Conservation (phyloP, 345 rosid species). For the Populus pruinosa region DNA sequence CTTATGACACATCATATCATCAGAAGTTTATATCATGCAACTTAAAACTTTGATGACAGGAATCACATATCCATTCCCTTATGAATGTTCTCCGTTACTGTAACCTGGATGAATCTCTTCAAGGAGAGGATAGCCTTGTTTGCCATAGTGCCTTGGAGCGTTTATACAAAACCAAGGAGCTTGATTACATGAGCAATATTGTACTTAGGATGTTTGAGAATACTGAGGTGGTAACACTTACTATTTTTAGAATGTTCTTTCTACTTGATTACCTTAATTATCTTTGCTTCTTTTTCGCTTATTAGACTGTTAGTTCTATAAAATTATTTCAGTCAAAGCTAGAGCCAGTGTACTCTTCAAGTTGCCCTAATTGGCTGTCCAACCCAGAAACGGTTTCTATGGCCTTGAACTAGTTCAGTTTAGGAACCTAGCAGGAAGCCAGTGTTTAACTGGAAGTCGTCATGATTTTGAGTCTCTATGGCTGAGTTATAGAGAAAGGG, state of each 20-base stretch:
- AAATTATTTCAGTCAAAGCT: neutral
- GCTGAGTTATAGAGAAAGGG: neutral
- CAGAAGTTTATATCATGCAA: neutral
- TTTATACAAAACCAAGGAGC: slow-evolving; percentile 80
- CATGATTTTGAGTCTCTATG: neutral
- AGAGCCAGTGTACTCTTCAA: neutral
- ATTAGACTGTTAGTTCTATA: neutral
- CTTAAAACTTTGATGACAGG: slow-evolving; percentile 45
- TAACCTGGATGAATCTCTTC: slow-evolving; percentile 95
- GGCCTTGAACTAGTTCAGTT: neutral
- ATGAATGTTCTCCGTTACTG: slow-evolving; percentile 95
- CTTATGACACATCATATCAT: neutral
- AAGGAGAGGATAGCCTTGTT: slow-evolving; percentile 87
- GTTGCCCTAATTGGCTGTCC: neutral
- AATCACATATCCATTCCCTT: slow-evolving; percentile 95
- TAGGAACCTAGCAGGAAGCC: neutral
- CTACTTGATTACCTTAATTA: neutral
- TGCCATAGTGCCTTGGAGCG: slow-evolving; percentile 73
- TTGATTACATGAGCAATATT: slow-evolving; percentile 98
- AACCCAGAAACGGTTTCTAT: neutral
- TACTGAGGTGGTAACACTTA: slow-evolving; percentile 50
- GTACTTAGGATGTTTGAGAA: slow-evolving; percentile 93
- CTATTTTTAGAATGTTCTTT: neutral
- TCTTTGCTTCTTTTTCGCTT: neutral
- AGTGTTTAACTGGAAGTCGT: neutral